These are phyloP conservation scores for Candida morakotiae DNA, from an alignment of 805 yeast species.

Conservation along the genomic window DNA sequence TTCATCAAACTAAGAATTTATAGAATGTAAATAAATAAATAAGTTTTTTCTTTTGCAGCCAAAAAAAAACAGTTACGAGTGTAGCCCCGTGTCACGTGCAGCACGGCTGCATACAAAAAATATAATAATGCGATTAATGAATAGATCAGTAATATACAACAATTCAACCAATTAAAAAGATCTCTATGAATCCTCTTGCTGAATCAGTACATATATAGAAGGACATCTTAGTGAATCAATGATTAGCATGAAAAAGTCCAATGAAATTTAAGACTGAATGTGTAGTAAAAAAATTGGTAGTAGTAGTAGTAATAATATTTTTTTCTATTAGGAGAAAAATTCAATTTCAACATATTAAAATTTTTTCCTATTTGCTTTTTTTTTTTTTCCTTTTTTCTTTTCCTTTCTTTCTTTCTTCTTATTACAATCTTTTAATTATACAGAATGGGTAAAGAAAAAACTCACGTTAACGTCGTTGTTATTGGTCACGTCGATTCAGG, in stretches of 20 bases:
- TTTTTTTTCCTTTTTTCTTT: conserved; percentile 5
- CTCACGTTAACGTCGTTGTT: conserved; percentile 99
- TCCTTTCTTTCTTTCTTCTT: conserved; percentile 4
- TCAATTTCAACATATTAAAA: too few species aligned
- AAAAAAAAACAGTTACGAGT: neutral
- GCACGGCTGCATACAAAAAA: neutral
- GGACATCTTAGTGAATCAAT: too few species aligned
- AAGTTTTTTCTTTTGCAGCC: neutral
- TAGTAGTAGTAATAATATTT: neutral
- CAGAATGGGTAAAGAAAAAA: conserved; percentile 84
- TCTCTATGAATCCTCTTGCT: too few species aligned
- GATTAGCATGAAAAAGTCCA: too few species aligned
- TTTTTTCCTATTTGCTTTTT: conserved; percentile 1
- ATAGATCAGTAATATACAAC: too few species aligned
- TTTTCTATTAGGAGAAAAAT: too few species aligned
- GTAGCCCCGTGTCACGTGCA: neutral
- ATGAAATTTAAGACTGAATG: too few species aligned
- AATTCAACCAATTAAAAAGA: too few species aligned
- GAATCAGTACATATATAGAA: too few species aligned
- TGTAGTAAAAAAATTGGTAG: neutral
- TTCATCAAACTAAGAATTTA: neutral
- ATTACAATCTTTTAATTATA: conserved; percentile 5
- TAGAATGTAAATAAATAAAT: too few species aligned
- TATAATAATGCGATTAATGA: too few species aligned
- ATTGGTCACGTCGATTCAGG: conserved; percentile 99